Evolutionary conservation across 2,329 filamentous ascomycete species (phyloP).

Genomic region (Pseudocercospora macadamiae): DNA sequence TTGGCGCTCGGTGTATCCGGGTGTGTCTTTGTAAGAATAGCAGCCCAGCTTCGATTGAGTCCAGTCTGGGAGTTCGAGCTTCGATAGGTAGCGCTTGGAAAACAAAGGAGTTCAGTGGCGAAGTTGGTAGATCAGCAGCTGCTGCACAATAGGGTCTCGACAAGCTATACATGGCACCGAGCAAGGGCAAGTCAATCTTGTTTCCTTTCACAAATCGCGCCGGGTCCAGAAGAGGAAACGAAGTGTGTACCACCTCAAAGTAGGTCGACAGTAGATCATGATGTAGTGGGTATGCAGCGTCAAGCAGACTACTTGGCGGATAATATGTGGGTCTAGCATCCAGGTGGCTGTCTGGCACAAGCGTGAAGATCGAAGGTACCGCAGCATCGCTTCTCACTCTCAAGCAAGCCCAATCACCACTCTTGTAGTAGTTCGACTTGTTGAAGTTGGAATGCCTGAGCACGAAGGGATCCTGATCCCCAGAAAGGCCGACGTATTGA

Average conservation of each 20-base stretch:
- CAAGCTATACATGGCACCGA: slow-evolving; percentile 28
- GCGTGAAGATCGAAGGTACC: slow-evolving; percentile 22
- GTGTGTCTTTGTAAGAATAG: slow-evolving; percentile 27
- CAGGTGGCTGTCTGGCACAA: slow-evolving; percentile 23
- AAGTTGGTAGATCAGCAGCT: slow-evolving; percentile 13
- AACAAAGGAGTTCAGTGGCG: slow-evolving; percentile 21
- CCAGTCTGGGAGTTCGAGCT: slow-evolving; percentile 23
- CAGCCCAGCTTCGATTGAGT: slow-evolving; percentile 26
- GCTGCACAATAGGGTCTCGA: slow-evolving; percentile 26
- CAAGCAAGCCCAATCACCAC: slow-evolving; percentile 26
- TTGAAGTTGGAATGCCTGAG: slow-evolving; percentile 29
- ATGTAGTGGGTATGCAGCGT: slow-evolving; percentile 26
- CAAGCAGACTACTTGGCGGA: slow-evolving; percentile 24
- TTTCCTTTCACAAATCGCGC: slow-evolving; percentile 27
- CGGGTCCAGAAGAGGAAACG: slow-evolving; percentile 28
- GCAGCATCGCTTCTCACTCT: slow-evolving; percentile 17
- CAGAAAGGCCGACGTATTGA: slow-evolving; percentile 26
- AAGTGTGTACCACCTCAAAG: slow-evolving; percentile 29
- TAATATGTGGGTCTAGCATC: slow-evolving; percentile 25
- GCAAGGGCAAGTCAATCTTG: slow-evolving; percentile 27
- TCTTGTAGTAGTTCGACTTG: slow-evolving; percentile 26
- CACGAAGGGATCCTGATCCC: slow-evolving; percentile 28
- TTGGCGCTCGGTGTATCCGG: slow-evolving; percentile 19
- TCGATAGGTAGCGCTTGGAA: slow-evolving; percentile 27
- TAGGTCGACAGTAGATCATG: slow-evolving; percentile 29